Evolutionary conservation across 768 basidiomycete genomes (phyloP).

Genomic region (Tremella mesenterica): DNA sequence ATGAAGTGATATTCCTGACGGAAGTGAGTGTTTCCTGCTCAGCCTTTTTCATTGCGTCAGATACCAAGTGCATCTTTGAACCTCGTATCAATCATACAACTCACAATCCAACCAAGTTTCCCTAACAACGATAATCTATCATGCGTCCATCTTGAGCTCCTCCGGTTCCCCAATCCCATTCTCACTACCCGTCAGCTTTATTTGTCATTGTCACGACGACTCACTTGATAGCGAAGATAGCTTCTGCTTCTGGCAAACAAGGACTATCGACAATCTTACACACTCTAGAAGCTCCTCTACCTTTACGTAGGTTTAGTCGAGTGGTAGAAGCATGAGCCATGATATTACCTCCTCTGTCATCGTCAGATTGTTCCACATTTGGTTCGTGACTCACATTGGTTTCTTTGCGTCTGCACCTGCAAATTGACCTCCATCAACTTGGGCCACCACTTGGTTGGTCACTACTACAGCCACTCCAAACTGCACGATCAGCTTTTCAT

Average conservation of each 20-base stretch:
- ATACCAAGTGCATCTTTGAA: too few species aligned
- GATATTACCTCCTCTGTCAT: conserved; percentile 73
- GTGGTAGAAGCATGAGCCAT: conserved; percentile 98
- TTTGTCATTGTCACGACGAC: conserved; percentile 5
- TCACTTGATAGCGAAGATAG: conserved; percentile 74
- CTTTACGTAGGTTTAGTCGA: conserved; percentile 83
- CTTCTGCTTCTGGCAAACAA: conserved; percentile 92
- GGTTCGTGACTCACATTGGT: conserved; percentile 54
- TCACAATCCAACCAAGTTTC: neutral
- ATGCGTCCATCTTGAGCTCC: conserved; percentile 47
- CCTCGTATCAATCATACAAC: too few species aligned
- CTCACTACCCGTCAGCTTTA: conserved; percentile 47
- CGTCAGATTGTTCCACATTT: conserved; percentile 4
- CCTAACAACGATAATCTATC: neutral
- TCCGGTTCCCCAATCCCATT: conserved; percentile 92
- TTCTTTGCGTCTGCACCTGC: conserved; percentile 91
- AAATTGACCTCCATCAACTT: conserved; percentile 83
- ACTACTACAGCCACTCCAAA: conserved; percentile 97
- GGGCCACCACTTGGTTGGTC: conserved; percentile 99
- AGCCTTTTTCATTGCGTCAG: too few species aligned
- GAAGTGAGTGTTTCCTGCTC: too few species aligned
- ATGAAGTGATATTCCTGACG: too few species aligned
- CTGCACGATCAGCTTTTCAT: conserved; percentile 48
- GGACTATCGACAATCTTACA: conserved; percentile 98
- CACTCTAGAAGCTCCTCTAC: conserved; percentile 78